These are phyloP conservation scores for Dothistroma pini DNA, from an alignment of 2,329 filamentous ascomycete genomes.

Conservation along the genomic window DNA sequence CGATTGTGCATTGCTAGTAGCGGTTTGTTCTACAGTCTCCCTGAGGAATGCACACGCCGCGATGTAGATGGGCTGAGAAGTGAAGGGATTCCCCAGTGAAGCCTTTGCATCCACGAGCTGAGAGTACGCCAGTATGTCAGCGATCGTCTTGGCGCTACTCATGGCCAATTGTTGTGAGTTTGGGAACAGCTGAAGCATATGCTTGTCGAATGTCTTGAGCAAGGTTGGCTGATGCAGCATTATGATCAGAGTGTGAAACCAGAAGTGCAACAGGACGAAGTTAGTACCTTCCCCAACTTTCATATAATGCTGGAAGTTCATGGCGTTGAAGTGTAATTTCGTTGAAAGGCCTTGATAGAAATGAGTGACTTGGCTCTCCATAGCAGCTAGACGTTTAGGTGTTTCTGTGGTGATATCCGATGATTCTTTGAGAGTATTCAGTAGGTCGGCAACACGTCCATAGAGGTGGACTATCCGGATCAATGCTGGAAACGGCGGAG, in stretches of 20 bases:
- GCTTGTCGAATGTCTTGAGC: constrained; percentile 68
- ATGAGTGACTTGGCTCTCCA: constrained; percentile 74
- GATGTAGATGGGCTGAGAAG: constrained; percentile 84
- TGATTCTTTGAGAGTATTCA: constrained; percentile 74
- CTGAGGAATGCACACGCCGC: constrained; percentile 85
- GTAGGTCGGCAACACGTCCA: constrained; percentile 74
- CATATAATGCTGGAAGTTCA: constrained; percentile 82
- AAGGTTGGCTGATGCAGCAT: constrained; percentile 80
- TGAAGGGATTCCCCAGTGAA: constrained; percentile 84
- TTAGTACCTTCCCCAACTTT: constrained; percentile 78
- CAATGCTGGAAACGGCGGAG: constrained; percentile 73
- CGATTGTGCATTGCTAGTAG: constrained; percentile 59
- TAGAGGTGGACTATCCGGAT: constrained; percentile 84
- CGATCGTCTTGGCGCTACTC: constrained; percentile 88
- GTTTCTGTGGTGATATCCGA: constrained; percentile 73
- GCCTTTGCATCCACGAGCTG: constrained; percentile 82
- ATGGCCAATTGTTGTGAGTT: constrained; percentile 79
- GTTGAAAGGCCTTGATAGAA: constrained; percentile 72
- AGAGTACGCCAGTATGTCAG: constrained; percentile 81
- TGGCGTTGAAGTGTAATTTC: constrained; percentile 75
- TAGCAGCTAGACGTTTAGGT: constrained; percentile 65
- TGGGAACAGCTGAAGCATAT: constrained; percentile 67
- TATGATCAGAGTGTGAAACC: constrained; percentile 85
- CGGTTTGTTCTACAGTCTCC: constrained; percentile 69
- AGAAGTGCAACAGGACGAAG: constrained; percentile 81